phyloP scores from a whole-genome alignment of 495 filamentous ascomycete genomes.

The Tuber borchii region DNA sequence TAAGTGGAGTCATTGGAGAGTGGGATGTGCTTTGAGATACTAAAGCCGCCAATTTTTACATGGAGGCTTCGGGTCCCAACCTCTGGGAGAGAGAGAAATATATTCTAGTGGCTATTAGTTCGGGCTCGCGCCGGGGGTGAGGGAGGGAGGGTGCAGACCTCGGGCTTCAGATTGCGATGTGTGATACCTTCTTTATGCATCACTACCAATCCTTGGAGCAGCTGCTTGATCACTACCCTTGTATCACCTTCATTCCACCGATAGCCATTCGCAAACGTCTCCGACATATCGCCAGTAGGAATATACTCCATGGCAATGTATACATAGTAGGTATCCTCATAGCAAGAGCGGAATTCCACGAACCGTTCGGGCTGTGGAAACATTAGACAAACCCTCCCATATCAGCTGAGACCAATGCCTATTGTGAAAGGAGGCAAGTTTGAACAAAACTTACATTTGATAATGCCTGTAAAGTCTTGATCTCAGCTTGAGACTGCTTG shows the following conservation, averaged over 20 bases:
- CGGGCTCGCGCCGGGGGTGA: not conserved
- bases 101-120: not conserved
- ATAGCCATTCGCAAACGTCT: not conserved
- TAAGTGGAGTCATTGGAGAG: no score
- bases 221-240: not conserved
- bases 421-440: not conserved
- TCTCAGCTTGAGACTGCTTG: not conserved
- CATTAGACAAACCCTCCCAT: not conserved
- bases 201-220: no score
- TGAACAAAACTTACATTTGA: no score
- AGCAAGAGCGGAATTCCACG: not conserved
- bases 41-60: no score
- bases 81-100: no score
- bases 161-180: constrained; percentile 5
- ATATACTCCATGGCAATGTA: constrained; percentile 11
- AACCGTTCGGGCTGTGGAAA: not conserved
- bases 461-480: not conserved
- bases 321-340: not conserved
- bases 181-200: no score
- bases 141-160: not conserved
- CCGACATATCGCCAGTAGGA: not conserved
- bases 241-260: not conserved
- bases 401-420: not conserved
- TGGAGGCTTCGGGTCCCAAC: no score
- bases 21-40: no score